A percentile compares a stretch with the other conserved stretches of the same genome.
Conservation (phyloP, 139 green algal genomes). For the Picochlorum sp. region DNA sequence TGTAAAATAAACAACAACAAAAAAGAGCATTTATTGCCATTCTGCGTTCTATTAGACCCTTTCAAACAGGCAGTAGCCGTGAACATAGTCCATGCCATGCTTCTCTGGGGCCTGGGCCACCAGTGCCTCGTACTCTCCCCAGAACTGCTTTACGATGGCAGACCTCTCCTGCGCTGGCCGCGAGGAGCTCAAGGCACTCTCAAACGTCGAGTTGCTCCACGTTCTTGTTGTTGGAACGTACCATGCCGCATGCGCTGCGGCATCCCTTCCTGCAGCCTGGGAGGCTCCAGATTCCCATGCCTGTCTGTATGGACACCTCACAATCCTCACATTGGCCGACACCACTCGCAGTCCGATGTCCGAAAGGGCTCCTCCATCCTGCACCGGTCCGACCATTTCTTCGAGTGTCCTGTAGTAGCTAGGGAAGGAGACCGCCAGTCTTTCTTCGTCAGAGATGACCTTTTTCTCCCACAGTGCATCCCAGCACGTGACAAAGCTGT, state of each 20-base stretch:
- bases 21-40: too few species aligned
- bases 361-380: neutral
- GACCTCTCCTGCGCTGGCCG: neutral
- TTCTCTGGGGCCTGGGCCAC: neutral
- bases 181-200: neutral
- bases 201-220: neutral
- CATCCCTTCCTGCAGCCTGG: neutral
- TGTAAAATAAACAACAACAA: too few species aligned
- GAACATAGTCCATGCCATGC: slow-evolving; percentile 3
- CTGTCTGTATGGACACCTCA: neutral
- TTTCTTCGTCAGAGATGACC: neutral
- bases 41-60: neutral
- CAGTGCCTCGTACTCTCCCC: neutral
- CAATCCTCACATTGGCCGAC: neutral
- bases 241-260: neutral
- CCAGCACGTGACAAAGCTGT: neutral
- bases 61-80: neutral
- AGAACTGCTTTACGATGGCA: neutral
- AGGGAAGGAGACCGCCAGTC: neutral
- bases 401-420: slow-evolving; percentile 3
- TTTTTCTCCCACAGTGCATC: neutral
- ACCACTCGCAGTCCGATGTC: neutral
- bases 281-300: neutral
- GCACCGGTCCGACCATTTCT: neutral
- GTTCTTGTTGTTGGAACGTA: slow-evolving; percentile 1